phyloP scores from a whole-genome alignment of 768 basidiomycete genomes.

The Russula griseocarnosa region DNA sequence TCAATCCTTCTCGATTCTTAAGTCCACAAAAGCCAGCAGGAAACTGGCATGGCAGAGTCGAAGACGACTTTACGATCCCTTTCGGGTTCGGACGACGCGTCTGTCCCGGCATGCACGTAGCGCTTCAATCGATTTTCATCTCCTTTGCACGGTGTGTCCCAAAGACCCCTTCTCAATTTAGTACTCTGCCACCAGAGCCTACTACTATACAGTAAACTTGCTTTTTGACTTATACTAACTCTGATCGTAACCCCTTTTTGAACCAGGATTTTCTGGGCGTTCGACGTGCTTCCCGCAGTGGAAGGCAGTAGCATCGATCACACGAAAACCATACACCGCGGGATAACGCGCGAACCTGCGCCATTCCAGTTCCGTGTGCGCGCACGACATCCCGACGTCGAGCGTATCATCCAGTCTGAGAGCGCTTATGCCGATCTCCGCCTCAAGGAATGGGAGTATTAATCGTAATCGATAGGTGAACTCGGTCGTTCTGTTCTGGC shows the following conservation, averaged over 20 bases:
- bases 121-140: constrained; percentile 24
- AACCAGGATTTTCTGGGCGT: constrained; percentile 28
- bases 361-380: constrained; percentile 5
- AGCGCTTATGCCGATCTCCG: constrained; percentile 17
- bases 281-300: constrained; percentile 18
- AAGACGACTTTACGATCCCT: constrained; percentile 23
- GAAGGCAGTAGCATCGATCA: constrained; percentile 6
- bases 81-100: constrained; percentile 31
- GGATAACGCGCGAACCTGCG: constrained; percentile 7
- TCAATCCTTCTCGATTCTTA: constrained; percentile 31
- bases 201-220: too few species aligned
- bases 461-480: neutral
- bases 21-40: constrained; percentile 1
- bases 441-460: constrained; percentile 22
- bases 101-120: constrained; percentile 28
- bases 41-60: constrained; percentile 15
- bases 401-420: constrained; percentile 15
- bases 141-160: constrained; percentile 20
- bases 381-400: neutral
- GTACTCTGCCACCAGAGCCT: too few species aligned
- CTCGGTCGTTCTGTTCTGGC: too few species aligned
- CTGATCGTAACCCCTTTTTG: neutral
- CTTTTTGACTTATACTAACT: too few species aligned
- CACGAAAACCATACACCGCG: neutral
- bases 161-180: neutral